These are phyloP conservation scores for Closterium sp. DNA, from an alignment of 139 green algal species.

Conservation along the genomic window DNA sequence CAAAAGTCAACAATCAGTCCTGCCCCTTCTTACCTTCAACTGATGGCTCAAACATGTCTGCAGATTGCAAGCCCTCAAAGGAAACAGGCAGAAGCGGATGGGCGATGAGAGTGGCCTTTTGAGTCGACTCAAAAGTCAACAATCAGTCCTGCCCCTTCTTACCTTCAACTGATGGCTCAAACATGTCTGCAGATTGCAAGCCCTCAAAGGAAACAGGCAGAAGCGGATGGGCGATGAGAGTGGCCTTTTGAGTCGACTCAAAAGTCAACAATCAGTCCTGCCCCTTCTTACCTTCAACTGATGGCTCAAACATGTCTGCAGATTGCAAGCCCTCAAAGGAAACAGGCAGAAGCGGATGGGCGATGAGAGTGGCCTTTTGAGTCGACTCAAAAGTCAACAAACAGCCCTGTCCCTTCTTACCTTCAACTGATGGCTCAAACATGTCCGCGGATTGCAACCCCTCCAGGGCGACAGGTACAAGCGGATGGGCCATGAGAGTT, in stretches of 20 bases:
- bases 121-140: too few species aligned
- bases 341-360: conserved; percentile 60
- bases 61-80: conserved; percentile 63
- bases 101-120: background rate
- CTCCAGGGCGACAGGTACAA: conserved; percentile 67
- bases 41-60: conserved; percentile 71
- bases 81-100: conserved; percentile 63
- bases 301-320: conserved; percentile 69
- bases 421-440: conserved; percentile 79
- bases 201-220: conserved; percentile 67
- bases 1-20: too few species aligned
- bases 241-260: too few species aligned
- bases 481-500: conserved; percentile 28
- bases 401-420: conserved; percentile 15
- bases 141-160: too few species aligned
- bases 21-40: conserved; percentile 69
- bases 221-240: conserved; percentile 50
- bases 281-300: conserved; percentile 71
- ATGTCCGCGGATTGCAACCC: conserved; percentile 61
- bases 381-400: too few species aligned
- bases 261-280: too few species aligned
- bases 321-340: conserved; percentile 67
- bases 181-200: conserved; percentile 61
- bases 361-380: background rate
- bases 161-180: conserved; percentile 78